Evolutionary conservation across 805 yeast genomes (phyloP), one percentile per base, ranked within the genome.

Genomic region (Sungouiella thailandica): DNA sequence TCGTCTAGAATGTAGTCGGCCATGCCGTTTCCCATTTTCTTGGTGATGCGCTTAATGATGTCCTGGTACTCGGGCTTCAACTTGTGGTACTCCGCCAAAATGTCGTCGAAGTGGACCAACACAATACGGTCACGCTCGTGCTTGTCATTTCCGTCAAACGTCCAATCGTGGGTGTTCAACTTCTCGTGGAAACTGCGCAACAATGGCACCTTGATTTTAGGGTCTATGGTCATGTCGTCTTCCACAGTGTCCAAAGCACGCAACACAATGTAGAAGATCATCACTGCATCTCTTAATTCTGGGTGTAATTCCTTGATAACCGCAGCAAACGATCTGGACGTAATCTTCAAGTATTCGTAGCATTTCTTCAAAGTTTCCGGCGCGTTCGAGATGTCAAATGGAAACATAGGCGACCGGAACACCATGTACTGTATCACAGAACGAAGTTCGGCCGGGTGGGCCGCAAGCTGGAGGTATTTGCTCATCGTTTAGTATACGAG

Each of bases 1-100:
- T 83, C 93, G 52, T 82, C 79, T 49, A 73, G 66, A 34, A 84
- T 78, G 60, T 89, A 93, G 53, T 86, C 88, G 20, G 97, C 97
- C 98, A 93, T 93, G 36, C 98, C 98, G 47, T 85, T 78, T 37
- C 97, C 98, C 98, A 93, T 93, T 57, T 81, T 71, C 37, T 66
- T 47, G 29, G 96, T 80, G 48, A 88, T 85, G 41, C 81, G 86
- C 47, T 72, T 74, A 46, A 93, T 77, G 24, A 88, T 79, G 35
- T 73, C 83, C 62, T 83, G 89, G 60, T 87, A 89, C 37, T 70
- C 78, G 5, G 84, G 78, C 52, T 78, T 77, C 52, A 93, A 70
- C 39, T 69, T 65, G 56, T 83, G 88, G 58, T 70, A 89, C 56
- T 86, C 94, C 7, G 60, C 47, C 47, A 90, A 65, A 26, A 93